Conservation (phyloP, 1,284 basidiomycete genomes). For the Cryptococcus sp. region DNA sequence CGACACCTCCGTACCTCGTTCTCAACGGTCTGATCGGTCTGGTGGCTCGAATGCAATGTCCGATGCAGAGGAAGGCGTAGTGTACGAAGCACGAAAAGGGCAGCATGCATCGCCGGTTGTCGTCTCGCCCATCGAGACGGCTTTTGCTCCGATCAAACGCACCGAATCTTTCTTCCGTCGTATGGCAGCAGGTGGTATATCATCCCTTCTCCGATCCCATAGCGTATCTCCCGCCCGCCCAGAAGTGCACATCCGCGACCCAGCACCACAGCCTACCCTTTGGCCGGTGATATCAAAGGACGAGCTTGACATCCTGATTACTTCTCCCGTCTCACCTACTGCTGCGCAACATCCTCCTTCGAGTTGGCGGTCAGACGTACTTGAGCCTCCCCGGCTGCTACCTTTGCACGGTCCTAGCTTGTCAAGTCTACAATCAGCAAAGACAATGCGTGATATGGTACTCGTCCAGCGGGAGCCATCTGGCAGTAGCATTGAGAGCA, state of each 20-base stretch:
- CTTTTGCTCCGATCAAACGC: constrained; percentile 34
- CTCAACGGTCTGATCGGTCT: constrained; percentile 19
- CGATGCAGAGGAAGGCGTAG: constrained; percentile 34
- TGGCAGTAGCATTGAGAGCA: constrained; percentile 7
- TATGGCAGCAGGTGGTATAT: constrained; percentile 35
- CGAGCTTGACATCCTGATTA: constrained; percentile 1
- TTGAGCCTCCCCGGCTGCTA: constrained; percentile 8
- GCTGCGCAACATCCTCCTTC: constrained; percentile 8
- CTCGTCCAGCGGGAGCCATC: constrained; percentile 37
- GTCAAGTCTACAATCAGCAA: constrained; percentile 29
- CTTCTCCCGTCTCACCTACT: background rate
- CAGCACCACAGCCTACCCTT: constrained; percentile 37
- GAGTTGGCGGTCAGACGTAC: constrained; percentile 12
- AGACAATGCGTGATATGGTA: constrained; percentile 44
- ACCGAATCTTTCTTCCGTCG: constrained; percentile 40
- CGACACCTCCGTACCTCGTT: constrained; percentile 20
- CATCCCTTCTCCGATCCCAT: constrained; percentile 14
- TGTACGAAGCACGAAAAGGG: constrained; percentile 22
- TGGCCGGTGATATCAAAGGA: constrained; percentile 38
- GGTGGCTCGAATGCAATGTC: constrained; percentile 13
- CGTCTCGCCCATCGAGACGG: constrained; percentile 20
- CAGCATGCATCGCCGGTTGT: constrained; percentile 15
- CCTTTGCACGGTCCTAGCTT: constrained; percentile 51
- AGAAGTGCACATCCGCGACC: constrained; percentile 38
- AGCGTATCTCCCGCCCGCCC: constrained; percentile 1